Evolutionary conservation across 805 yeast genomes (phyloP), one percentile per base, ranked within the genome.

Genomic region (Sugiyamaella lignohabitans): DNA sequence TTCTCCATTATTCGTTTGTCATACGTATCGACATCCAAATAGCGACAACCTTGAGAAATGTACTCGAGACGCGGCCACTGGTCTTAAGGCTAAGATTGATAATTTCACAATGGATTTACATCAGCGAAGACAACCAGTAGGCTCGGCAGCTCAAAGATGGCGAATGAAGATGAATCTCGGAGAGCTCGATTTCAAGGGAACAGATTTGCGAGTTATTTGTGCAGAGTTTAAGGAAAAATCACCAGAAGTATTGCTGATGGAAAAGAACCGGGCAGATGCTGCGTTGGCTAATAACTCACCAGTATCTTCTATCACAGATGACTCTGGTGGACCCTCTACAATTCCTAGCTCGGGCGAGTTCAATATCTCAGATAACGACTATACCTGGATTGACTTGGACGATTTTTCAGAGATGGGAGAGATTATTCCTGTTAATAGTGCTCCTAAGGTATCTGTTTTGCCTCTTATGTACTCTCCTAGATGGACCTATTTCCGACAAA

Each of bases 401-500:
- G 96, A 88, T 60, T 88, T 76, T 55, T 67, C 76, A 8, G 96
- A 88, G 55, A 59, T 87, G 38, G 85, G 83, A 49, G 55, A 58
- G 30, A 53, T 55, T 11, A 42, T 53, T 5, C 52, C 53, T 18
- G 46, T 53, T 4, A 52, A 43, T 18, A 51, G 55, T 19, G 22
- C 60, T 32, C 62, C 70, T 2, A 55, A 59, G 54, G 69, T 87
- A 40, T 67, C 64, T 11, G 74, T 82, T 2, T 58, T 67, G 38
- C 91, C 95, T 2, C 64, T 88, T 51, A 56, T 86, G 55, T 79
- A 68, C 61, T 71, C 94, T 0, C 85, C 91, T 3, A 68, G 78
- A 38, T 82, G 88, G 59, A 70, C 82, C 2, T 89, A 86, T 60
- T 67, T 75, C 51, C 72, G 91, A 42, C 79, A 82, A 52, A 79